These are phyloP conservation scores for Eucalyptus marginata DNA, from an alignment of 345 rosid species.

Conservation along the genomic window DNA sequence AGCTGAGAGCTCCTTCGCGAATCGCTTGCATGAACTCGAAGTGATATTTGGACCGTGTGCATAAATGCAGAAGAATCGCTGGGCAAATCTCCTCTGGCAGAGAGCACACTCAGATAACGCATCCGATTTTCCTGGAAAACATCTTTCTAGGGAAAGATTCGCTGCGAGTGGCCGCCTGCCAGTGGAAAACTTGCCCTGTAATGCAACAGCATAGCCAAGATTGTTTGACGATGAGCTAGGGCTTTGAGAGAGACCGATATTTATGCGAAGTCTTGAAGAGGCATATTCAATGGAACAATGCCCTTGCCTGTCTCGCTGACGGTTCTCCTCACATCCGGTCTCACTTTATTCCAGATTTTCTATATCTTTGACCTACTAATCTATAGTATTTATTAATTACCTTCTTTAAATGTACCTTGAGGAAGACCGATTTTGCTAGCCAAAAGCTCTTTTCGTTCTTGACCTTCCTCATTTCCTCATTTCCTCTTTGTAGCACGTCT, in stretches of 20 bases:
- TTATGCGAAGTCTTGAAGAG: neutral
- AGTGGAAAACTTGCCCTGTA: neutral
- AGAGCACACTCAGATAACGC: neutral
- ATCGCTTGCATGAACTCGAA: neutral
- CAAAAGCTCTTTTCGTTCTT: too few relatives aligned
- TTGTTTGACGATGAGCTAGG: neutral
- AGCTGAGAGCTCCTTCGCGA: neutral
- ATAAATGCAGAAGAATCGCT: neutral
- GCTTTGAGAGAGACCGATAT: neutral
- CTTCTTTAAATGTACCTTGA: neutral
- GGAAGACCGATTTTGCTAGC: too few relatives aligned
- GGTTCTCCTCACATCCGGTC: neutral
- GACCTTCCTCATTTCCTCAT: rapidly evolving
- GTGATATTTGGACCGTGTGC: neutral
- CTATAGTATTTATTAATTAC: neutral
- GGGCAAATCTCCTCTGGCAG: constrained; percentile 35
- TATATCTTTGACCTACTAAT: neutral
- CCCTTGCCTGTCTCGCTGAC: neutral
- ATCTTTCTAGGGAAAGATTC: neutral
- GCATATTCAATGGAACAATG: neutral
- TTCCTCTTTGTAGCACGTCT: too few relatives aligned
- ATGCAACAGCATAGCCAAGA: neutral
- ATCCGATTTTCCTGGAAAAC: neutral
- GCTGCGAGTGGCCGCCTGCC: neutral
- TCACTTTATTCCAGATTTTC: neutral